Base-by-base conservation (phyloP, 768 basidiomycete genomes). In the Favolaschia claudopus region DNA sequence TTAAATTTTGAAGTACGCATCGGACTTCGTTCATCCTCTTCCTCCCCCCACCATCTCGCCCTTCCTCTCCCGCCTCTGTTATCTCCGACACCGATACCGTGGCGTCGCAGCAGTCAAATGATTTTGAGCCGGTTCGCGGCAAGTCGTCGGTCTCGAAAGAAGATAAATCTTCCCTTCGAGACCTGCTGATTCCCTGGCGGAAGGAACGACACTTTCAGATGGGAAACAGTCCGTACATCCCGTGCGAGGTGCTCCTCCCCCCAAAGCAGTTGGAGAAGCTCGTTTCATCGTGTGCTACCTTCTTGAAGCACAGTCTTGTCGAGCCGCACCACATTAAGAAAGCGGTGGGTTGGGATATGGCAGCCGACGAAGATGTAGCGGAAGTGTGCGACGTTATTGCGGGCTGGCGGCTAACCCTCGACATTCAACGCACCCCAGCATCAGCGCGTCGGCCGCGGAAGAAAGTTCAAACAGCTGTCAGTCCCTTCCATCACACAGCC, bases 341-440 rank as follows among this genome's bases (percentile, higher is more conserved):
- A 40, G 39, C 39, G 8, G 19, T 40, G 14, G 12, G n/a, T n/a
- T 47, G 46, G 46, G 46, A 47, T 13, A n/a, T 47, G 15, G 46
- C 46, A n/a, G 7, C 46, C 5, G n/a, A 15, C 5, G 22, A 29
- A 47, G 46, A 47, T 19, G 22, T 47, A 7, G n/a, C 46, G 22
- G 31, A 47, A n/a, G 46, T 47, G 20, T 47, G 46, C 32, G 22
- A 34, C 4, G 46, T 47, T 3, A 32, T 47, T 19, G 32, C 46
- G 5, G n/a, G 46, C 22, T 47, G 46, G 46, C 46, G 31, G 7
- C 46, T 47, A 29, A 34, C 46, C 34, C 46, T 47, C 5, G 32
- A 47, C n/a, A 47, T 47, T 34, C 25, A n/a, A n/a, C 46, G 46
- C 9, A 47, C 46, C 10, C 46, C 46, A 6, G 31, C n/a, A 47